phyloP scores from a whole-genome alignment of 192 early-diverging fungal species.

The Coemansia sp. region DNA sequence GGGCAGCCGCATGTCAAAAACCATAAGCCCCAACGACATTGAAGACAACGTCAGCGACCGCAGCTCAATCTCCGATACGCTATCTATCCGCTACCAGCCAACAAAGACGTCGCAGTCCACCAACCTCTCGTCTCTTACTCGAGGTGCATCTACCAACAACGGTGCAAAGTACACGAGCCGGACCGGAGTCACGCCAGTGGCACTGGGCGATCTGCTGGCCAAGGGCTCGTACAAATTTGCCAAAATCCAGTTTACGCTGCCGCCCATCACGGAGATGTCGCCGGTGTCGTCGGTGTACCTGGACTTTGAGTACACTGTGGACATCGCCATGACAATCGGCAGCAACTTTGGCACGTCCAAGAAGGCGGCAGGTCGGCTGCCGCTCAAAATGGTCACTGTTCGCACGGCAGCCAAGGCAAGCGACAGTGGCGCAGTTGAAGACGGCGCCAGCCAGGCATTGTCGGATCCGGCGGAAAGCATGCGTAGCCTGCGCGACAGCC shows the following conservation, averaged over 20 bases:
- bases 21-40: conserved; percentile 18
- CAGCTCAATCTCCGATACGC: conserved; percentile 46
- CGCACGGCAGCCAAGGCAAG: conserved; percentile 24
- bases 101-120: conserved; percentile 11
- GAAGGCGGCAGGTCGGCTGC: conserved; percentile 23
- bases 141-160: conserved; percentile 14
- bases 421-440: neutral
- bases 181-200: conserved; percentile 26
- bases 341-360: conserved; percentile 50
- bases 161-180: conserved; percentile 15
- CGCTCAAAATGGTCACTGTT: conserved; percentile 44
- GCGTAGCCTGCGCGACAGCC: conserved; percentile 38
- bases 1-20: conserved; percentile 31
- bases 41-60: conserved; percentile 47
- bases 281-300: conserved; percentile 51
- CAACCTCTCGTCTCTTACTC: conserved; percentile 28
- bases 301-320: conserved; percentile 51
- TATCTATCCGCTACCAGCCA: conserved; percentile 44
- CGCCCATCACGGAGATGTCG: conserved; percentile 40
- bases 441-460: conserved; percentile 10
- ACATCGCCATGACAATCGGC: conserved; percentile 43
- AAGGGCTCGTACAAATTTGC: conserved; percentile 53
- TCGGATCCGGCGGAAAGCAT: conserved; percentile 15
- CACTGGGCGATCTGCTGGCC: conserved; percentile 37
- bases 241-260: conserved; percentile 46